phyloP scores from a whole-genome alignment of 2,329 filamentous ascomycete species.

The Davidsoniella virescens region DNA sequence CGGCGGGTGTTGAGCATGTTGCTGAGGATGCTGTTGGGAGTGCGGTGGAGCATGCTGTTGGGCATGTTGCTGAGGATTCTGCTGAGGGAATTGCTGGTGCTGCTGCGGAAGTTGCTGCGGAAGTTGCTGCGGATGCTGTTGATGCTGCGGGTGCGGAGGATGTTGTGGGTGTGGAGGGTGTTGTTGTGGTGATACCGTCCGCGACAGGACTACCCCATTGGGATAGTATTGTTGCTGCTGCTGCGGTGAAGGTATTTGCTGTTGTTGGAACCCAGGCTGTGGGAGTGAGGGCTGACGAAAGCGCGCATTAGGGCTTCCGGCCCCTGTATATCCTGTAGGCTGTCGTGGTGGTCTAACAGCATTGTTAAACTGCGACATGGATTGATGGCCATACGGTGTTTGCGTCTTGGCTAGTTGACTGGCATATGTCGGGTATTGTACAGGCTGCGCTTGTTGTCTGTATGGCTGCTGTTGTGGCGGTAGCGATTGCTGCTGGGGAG shows the following conservation, averaged over 20 bases:
- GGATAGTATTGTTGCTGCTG: constrained; percentile 20
- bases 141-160: constrained; percentile 16
- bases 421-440: constrained; percentile 31
- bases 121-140: constrained; percentile 14
- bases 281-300: constrained; percentile 21
- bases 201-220: constrained; percentile 28
- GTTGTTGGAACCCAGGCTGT: constrained; percentile 22
- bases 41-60: constrained; percentile 15
- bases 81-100: constrained; percentile 21
- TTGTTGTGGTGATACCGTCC: constrained; percentile 31
- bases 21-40: constrained; percentile 21
- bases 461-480: constrained; percentile 17
- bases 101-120: constrained; percentile 19
- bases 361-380: constrained; percentile 29
- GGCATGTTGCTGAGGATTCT: constrained; percentile 16
- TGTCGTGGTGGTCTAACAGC: constrained; percentile 3
- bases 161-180: constrained; percentile 21
- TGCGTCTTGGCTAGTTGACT: constrained; percentile 36
- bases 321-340: constrained; percentile 20
- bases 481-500: constrained; percentile 15
- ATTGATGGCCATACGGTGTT: constrained; percentile 35
- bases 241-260: constrained; percentile 15
- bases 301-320: constrained; percentile 26
- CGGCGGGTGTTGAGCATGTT: background rate
- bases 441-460: constrained; percentile 13